Evolutionary conservation across 192 early-diverging fungal genomes (phyloP), one percentile per base, ranked within the genome.

Genomic region (Anaeromyces robustus): DNA sequence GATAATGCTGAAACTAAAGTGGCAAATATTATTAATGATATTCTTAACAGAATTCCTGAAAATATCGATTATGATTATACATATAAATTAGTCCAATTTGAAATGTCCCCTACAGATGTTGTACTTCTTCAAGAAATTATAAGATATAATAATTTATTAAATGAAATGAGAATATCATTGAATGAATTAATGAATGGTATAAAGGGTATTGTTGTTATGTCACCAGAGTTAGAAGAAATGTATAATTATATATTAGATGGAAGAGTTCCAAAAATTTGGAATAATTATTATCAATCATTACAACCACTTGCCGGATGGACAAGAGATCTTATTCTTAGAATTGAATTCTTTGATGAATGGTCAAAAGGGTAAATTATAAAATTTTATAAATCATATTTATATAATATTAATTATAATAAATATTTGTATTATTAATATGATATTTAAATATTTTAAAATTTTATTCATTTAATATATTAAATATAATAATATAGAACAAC

Each of bases 181-280:
- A 37, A 12, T 22, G 90, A 91, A 29, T 78, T 91, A 29, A 85
- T 91, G 78, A 91, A 90, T 29, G 90, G 90, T 18, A 81, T 91
- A 78, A 91, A 91, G 80, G 90, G 90, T 77, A 86, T 91, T 29
- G 87, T 90, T 39, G 88, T 91, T 31, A 91, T 91, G 90, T 89
- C 90, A 2, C 81, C 88, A 0, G 89, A 91, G 59, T 79, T 90
- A 29, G 90, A 91, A 82, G 90, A 91, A 79, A 88, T 85, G 14
- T 90, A 89, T 83, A 81, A 78, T 30, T 82, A 80, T 19, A 86
- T 91, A 12, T 87, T 82, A 43, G 89, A 88, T 81, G 88, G 89
- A 5, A 83, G 83, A 77, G 90, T 91, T 30, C 90, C 90, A 30
- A 85, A 84, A n/a, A n/a, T 83, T n/a, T 91, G 90, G 90, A 81